These are phyloP conservation scores for Peronospora belbahrii DNA, from an alignment of 352 stramenopile species.

Conservation along the genomic window DNA sequence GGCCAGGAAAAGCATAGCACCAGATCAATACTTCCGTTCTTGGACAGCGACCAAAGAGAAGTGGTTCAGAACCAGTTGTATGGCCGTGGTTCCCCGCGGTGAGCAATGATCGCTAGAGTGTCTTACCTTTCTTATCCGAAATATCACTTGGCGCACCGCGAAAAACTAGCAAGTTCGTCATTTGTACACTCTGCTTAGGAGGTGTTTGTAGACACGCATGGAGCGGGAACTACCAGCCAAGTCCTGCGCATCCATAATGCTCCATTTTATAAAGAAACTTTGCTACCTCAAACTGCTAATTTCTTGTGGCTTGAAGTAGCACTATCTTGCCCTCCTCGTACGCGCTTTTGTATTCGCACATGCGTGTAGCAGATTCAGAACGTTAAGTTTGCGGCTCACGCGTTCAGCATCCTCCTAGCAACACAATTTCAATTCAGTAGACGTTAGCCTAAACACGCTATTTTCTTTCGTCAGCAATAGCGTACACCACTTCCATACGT, in stretches of 20 bases:
- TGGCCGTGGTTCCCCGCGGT: constrained; percentile 12
- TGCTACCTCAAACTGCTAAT: constrained; percentile 24
- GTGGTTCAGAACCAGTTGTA: constrained; percentile 30
- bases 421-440: constrained; percentile 9
- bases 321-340: constrained; percentile 27
- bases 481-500: too few species aligned
- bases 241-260: constrained; percentile 24
- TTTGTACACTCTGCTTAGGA: constrained; percentile 19
- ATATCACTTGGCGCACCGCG: constrained; percentile 21
- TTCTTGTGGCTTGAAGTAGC: constrained; percentile 27
- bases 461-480: too few species aligned
- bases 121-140: constrained; percentile 15
- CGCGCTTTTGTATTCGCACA: constrained; percentile 17
- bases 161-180: constrained; percentile 27
- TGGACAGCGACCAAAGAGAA: constrained; percentile 17
- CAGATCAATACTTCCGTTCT: constrained; percentile 18
- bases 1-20: constrained; percentile 17
- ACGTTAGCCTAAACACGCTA: not conserved
- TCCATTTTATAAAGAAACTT: constrained; percentile 24
- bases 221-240: constrained; percentile 11
- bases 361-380: constrained; percentile 24
- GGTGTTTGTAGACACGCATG: constrained; percentile 17
- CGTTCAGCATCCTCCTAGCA: constrained; percentile 25
- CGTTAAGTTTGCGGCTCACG: constrained; percentile 16
- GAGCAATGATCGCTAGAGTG: constrained; percentile 22